Evolutionary conservation across 306 rosid species (phyloP), one percentile per base, ranked within the genome.

Genomic region (Hippophae rhamnoides): DNA sequence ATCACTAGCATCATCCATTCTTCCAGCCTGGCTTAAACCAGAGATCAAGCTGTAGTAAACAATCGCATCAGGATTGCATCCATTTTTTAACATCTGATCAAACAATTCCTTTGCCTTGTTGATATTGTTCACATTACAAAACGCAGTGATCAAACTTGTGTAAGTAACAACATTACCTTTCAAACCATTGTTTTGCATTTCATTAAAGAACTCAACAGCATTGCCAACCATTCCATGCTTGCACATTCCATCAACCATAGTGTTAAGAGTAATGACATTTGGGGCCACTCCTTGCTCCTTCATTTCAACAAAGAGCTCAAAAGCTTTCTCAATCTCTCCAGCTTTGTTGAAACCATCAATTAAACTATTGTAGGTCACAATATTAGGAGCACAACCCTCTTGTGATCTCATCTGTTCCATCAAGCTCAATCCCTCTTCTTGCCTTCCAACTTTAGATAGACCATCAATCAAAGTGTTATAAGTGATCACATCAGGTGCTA

Each of bases 361-460:
- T 89, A 90, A 78, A 76, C 86, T 80, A 69, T 82, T 87, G 74
- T 77, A 90, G 8, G 95, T 84, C 45, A 76, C 71, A 0, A 78
- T 60, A 59, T 74, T 77, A 6, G 90, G 95, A 18, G 65, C 72
- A 61, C 69, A 72, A 12, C 54, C 67, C 10, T 57, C 43, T 41
- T 68, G 59, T 5, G 40, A 72, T 79, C 75, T 78, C 95, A 90
- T 90, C 69, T 62, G 71, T 69, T 82, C 77, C 81, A 86, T 73
- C 81, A 90, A 64, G 38, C 42, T 64, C 74, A 79, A 52, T 40
- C 89, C 84, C 52, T 90, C 89, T 61, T 90, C 95, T 43, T 77
- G 94, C 79, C 85, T 82, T 55, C 95, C 95, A 50, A 81, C 94
- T 73, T 84, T 86, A 72, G 90, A 86, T 13, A 86, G 94, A 47